Base-by-base conservation (phyloP, 2,329 filamentous ascomycete genomes). In the Gnomoniopsis sp. region DNA sequence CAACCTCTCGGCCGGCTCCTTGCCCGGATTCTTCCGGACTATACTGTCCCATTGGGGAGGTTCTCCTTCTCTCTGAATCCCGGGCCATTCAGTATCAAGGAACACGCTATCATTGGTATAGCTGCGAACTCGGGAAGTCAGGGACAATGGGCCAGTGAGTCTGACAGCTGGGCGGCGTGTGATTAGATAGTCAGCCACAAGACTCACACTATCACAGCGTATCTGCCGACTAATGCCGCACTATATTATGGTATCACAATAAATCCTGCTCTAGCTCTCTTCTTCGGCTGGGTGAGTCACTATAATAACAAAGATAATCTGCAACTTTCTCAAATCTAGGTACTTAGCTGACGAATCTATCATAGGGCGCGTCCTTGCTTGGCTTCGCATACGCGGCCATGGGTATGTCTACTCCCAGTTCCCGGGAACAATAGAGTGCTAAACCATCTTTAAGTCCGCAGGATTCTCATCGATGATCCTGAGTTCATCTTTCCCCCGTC, bases 41-140 rank as follows among this genome's bases (percentile, higher is more conserved):
- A 57, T 15, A 58, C 36, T 6, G 60, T 65, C 4, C 60, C 60
- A 4, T 15, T 59, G 30, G 57, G 57, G 6, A 23, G 57, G 6
- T 59, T 36, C 38, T 65, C 62, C 15, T 64, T 64, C 55, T 61
- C 60, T 6, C 44, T 64, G 36, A 65, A 65, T 21, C 64, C 62
- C 1, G 64, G 64, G 6, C 64, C 64, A 1, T 65, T 65, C 44
- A 59, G 60, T 2, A 34, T 59, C 44, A 65, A 65, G 41, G 64
- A 65, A 21, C 64, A 64, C 48, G 64, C 57, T 8, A 63, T 65
- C 19, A 63, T 65, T 46, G 62, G 62, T n/a, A 65, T 65, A n/a
- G 62, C 58, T 46, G 64, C 64, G 11, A 64, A 64, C 22, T 61
- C 64, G 14, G 64, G 64, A 10, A 64, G 62, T 49, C 57, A 56